Evolutionary conservation across 2,329 filamentous ascomycete genomes (phyloP).

Genomic region (Diaporthe helianthi): DNA sequence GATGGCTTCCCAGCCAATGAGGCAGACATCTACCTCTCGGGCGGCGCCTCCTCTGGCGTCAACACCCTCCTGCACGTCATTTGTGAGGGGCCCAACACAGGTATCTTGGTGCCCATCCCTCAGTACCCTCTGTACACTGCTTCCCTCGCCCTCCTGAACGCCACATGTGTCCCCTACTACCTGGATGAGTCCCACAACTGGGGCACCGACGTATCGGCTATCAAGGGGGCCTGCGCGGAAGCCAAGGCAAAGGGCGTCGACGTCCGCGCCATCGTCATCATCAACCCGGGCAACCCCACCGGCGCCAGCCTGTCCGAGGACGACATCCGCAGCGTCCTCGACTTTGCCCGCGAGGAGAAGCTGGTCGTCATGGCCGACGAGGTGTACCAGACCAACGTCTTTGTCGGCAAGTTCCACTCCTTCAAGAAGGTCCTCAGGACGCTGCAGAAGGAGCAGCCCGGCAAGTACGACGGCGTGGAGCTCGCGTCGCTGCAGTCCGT

Average conservation of each 20-base stretch:
- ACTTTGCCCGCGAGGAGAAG: constrained; percentile 83
- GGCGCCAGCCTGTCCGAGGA: constrained; percentile 81
- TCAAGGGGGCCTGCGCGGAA: constrained; percentile 75
- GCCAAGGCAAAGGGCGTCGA: constrained; percentile 81
- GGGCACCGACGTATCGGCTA: constrained; percentile 85
- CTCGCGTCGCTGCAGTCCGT: constrained; percentile 91
- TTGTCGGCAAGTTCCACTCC: constrained; percentile 90
- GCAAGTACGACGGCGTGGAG: constrained; percentile 84
- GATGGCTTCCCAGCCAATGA: constrained; percentile 88
- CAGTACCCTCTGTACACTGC: constrained; percentile 99
- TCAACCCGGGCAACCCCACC: constrained; percentile 98
- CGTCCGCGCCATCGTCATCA: constrained; percentile 91
- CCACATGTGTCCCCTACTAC: constrained; percentile 89
- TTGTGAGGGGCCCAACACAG: constrained; percentile 77
- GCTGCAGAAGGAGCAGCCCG: constrained; percentile 76
- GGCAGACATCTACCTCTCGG: constrained; percentile 86
- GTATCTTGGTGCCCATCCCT: constrained; percentile 92
- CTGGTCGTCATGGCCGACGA: constrained; percentile 94
- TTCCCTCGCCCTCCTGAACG: constrained; percentile 84
- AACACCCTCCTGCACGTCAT: constrained; percentile 93
- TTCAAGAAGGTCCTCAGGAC: constrained; percentile 90
- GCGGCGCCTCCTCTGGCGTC: constrained; percentile 91
- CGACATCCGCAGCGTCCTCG: constrained; percentile 84
- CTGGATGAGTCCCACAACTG: constrained; percentile 86
- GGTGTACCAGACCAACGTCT: constrained; percentile 99